A percentile compares a stretch with the other conserved stretches of the same genome.
These are phyloP conservation scores for Paramecium primaurelia DNA, from an alignment of 73 alveolate genomes.

Conservation along the genomic window DNA sequence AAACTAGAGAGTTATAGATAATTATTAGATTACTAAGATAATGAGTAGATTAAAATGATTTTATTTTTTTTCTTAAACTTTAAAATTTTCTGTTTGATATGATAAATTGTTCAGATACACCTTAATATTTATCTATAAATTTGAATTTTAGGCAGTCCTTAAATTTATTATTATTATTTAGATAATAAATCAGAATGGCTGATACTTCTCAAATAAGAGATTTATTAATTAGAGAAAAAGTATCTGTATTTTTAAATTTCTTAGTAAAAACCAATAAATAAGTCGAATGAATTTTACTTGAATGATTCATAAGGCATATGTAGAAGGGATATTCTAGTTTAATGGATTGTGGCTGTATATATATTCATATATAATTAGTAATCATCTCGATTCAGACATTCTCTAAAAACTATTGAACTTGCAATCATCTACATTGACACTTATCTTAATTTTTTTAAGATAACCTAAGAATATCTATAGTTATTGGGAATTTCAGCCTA, in stretches of 20 bases:
- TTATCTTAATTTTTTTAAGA: neutral
- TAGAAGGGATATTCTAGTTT: neutral
- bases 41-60: neutral
- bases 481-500: neutral
- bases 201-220: neutral
- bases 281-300: neutral
- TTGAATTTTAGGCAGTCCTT: neutral
- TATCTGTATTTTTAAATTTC: neutral
- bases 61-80: neutral
- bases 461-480: neutral
- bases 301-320: neutral
- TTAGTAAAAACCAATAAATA: neutral
- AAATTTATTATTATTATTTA: neutral
- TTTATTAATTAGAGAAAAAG: neutral
- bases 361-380: neutral
- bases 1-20: neutral
- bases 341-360: neutral
- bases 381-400: neutral
- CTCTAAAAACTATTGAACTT: neutral
- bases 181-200: neutral
- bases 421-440: neutral
- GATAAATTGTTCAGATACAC: neutral
- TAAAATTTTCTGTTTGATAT: neutral
- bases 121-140: neutral
- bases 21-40: neutral